Percentiles rank a stretch among this genome's conserved stretches.
These are phyloP conservation scores for Saprolegnia diclina DNA, from an alignment of 352 stramenopile genomes.

Conservation along the genomic window DNA sequence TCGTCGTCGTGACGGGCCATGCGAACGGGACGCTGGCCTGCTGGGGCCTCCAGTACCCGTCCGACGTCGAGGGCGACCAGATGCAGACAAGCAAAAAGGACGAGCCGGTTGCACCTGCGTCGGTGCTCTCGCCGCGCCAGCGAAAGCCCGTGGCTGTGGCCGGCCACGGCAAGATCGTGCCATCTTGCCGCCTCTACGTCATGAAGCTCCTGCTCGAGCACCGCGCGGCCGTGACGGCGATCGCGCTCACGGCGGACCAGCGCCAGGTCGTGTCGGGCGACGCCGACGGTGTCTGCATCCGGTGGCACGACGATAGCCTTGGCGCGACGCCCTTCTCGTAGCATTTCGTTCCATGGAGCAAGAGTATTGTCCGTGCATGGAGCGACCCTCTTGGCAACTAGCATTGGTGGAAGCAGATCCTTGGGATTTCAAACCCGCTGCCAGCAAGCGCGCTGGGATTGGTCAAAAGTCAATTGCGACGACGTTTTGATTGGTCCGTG, in stretches of 20 bases:
- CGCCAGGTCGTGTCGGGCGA: constrained; percentile 64
- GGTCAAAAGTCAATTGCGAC: background rate
- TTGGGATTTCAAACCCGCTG: too few species aligned
- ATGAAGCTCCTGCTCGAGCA: constrained; percentile 74
- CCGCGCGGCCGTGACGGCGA: constrained; percentile 47
- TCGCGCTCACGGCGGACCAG: constrained; percentile 52
- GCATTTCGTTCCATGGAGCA: background rate
- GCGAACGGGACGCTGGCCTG: constrained; percentile 64
- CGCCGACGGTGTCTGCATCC: constrained; percentile 59
- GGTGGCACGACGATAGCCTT: constrained; percentile 76
- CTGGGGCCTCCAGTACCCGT: constrained; percentile 58
- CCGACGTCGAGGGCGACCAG: constrained; percentile 36
- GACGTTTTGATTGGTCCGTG: background rate
- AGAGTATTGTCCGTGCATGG: too few species aligned
- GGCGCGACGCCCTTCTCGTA: background rate
- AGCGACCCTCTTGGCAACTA: too few species aligned
- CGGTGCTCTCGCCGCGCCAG: background rate
- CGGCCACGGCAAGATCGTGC: constrained; percentile 33
- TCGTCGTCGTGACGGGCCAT: constrained; percentile 62
- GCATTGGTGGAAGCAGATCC: too few species aligned
- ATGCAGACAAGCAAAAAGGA: constrained; percentile 16
- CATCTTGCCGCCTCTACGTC: constrained; percentile 64
- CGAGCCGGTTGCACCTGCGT: background rate
- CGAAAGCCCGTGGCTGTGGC: background rate
- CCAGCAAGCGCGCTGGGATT: background rate